Conservation (phyloP, 2,329 filamentous ascomycete species). For the Calcarisporium arbuscula region DNA sequence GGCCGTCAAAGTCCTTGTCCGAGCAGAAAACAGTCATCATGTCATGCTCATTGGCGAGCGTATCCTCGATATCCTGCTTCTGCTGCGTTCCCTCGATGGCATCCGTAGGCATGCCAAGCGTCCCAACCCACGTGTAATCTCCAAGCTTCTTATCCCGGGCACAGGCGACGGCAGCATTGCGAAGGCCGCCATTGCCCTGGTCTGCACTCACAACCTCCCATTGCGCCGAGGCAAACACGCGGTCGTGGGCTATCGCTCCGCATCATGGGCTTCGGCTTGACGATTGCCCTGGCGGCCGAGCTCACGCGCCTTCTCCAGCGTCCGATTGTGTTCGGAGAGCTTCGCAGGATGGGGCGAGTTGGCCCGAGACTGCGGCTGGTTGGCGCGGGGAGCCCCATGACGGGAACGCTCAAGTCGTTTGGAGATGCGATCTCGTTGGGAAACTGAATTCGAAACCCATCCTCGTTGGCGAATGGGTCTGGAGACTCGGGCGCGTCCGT, state of each 20-base stretch:
- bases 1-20: slow-evolving; percentile 89
- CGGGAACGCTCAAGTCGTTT: slow-evolving; percentile 67
- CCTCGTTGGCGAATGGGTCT: slow-evolving; percentile 51
- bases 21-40: slow-evolving; percentile 79
- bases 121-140: slow-evolving; percentile 86
- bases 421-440: slow-evolving; percentile 51
- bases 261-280: slow-evolving; percentile 44
- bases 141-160: slow-evolving; percentile 60
- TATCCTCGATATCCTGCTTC: slow-evolving; percentile 77
- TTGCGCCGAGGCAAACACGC: slow-evolving; percentile 67
- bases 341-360: slow-evolving; percentile 69
- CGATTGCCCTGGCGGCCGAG: slow-evolving; percentile 51
- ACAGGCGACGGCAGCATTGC: slow-evolving; percentile 79
- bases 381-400: slow-evolving; percentile 69
- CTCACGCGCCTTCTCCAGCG: slow-evolving; percentile 50
- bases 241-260: slow-evolving; percentile 60
- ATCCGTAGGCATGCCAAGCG: slow-evolving; percentile 90
- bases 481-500: slow-evolving; percentile 37
- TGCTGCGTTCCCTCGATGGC: slow-evolving; percentile 66
- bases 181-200: slow-evolving; percentile 86
- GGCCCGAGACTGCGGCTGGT: slow-evolving; percentile 73
- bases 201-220: slow-evolving; percentile 82
- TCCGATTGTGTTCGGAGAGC: slow-evolving; percentile 62
- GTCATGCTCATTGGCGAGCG: slow-evolving; percentile 72
- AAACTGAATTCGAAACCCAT: slow-evolving; percentile 52